phyloP scores from a whole-genome alignment of 306 rosid species.

The Citrullus colocynthis region DNA sequence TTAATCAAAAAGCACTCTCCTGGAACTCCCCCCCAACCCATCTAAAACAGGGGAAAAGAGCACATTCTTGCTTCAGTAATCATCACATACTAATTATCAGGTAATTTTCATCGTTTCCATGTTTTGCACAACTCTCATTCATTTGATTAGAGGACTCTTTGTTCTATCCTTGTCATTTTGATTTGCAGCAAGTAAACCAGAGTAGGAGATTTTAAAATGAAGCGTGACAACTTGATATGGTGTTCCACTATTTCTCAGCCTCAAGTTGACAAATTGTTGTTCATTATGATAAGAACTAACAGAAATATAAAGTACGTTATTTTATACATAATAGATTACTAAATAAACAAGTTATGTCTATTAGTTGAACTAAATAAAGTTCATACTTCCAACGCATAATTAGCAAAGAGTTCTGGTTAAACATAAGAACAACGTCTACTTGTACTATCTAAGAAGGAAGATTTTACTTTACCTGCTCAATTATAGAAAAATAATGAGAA shows the following conservation, averaged over 20 bases:
- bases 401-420: neutral
- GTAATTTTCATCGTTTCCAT: too few species aligned
- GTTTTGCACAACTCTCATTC: too few species aligned
- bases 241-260: neutral
- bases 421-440: neutral
- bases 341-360: neutral
- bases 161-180: neutral
- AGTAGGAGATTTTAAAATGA: neutral
- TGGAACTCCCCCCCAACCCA: too few species aligned
- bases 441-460: conserved; percentile 9
- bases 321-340: neutral
- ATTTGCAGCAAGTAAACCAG: neutral
- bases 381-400: too few species aligned
- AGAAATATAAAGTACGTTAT: neutral
- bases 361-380: neutral
- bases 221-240: neutral
- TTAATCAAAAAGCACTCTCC: too few species aligned
- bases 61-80: too few species aligned
- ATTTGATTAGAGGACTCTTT: neutral
- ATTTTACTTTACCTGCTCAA: conserved; percentile 71
- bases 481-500: conserved; percentile 82
- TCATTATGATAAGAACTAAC: neutral
- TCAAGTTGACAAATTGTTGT: neutral
- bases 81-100: too few species aligned
- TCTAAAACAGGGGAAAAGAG: too few species aligned